These are phyloP conservation scores for Omphalea diandra DNA, from an alignment of 441 rosid species.

Conservation along the genomic window DNA sequence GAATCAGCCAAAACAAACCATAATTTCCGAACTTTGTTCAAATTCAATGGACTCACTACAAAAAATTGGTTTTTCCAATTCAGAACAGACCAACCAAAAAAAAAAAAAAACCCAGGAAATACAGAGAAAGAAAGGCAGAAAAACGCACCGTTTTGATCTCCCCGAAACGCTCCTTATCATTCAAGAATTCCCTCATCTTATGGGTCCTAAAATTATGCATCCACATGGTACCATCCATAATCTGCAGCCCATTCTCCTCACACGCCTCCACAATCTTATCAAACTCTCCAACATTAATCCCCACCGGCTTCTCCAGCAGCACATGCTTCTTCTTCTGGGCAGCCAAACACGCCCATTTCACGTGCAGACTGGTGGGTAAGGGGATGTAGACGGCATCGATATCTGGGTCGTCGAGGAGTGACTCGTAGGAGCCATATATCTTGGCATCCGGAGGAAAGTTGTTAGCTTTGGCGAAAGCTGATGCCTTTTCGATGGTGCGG, in stretches of 20 bases:
- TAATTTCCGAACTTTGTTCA: neutral
- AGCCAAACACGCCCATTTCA: constrained; percentile 57
- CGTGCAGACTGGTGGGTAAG: constrained; percentile 70
- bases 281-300: constrained; percentile 45
- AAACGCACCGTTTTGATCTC: constrained; percentile 46
- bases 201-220: constrained; percentile 65
- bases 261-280: constrained; percentile 60
- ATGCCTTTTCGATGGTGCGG: constrained; percentile 56
- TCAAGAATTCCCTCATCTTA: constrained; percentile 47
- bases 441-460: constrained; percentile 49
- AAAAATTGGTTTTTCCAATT: neutral
- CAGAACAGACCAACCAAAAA: neutral
- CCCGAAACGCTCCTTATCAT: constrained; percentile 54
- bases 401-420: constrained; percentile 59
- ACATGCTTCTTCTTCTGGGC: constrained; percentile 75
- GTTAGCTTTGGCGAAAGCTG: constrained; percentile 50
- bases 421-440: constrained; percentile 61
- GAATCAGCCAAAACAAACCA: neutral
- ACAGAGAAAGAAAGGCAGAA: neutral
- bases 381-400: constrained; percentile 81
- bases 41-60: neutral
- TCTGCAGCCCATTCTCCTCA: constrained; percentile 59
- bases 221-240: constrained; percentile 93
- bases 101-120: neutral
- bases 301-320: constrained; percentile 78